A percentile compares a stretch with the other conserved stretches of the same genome.
phyloP scores from a whole-genome alignment of 495 filamentous ascomycete species.

The Friedmanniomyces simplex region DNA sequence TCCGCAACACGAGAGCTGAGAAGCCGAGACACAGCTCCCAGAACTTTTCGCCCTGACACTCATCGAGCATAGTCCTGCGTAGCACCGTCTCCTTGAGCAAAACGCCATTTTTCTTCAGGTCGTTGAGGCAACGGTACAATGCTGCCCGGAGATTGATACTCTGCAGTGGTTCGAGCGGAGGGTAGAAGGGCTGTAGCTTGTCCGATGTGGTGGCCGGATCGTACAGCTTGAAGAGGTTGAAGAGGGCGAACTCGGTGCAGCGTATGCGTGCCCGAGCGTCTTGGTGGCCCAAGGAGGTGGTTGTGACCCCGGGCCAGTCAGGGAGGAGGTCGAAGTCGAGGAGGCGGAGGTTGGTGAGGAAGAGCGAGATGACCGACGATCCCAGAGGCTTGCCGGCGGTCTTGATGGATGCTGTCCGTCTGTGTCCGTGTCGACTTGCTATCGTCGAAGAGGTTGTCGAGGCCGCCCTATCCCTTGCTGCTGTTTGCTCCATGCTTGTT shows the following conservation, averaged over 20 bases:
- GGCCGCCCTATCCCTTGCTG: not conserved
- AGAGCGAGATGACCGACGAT: conserved; percentile 50
- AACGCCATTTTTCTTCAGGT: conserved; percentile 75
- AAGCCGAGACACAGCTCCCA: conserved; percentile 72
- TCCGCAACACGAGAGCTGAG: conserved; percentile 69
- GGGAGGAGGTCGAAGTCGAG: conserved; percentile 62
- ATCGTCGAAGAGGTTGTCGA: not conserved
- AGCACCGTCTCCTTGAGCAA: conserved; percentile 66
- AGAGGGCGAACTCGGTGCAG: conserved; percentile 74
- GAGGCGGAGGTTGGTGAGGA: conserved; percentile 69
- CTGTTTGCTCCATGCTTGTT: not conserved
- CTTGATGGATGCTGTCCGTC: conserved; percentile 23
- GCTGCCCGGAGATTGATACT: conserved; percentile 81
- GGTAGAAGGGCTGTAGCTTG: conserved; percentile 85
- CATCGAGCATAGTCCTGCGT: conserved; percentile 84
- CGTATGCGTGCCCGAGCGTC: conserved; percentile 57
- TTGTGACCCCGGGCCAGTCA: conserved; percentile 69
- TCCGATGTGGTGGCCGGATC: conserved; percentile 53
- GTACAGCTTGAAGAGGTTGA: conserved; percentile 71
- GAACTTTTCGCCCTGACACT: conserved; percentile 46
- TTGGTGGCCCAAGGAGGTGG: conserved; percentile 60
- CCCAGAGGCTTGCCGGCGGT: conserved; percentile 3
- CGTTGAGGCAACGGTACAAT: conserved; percentile 64
- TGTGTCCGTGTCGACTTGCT: not conserved
- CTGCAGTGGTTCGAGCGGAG: conserved; percentile 73